Evolutionary conservation across 2,329 filamentous ascomycete species (phyloP).

Genomic region (Penicillium concentricum): DNA sequence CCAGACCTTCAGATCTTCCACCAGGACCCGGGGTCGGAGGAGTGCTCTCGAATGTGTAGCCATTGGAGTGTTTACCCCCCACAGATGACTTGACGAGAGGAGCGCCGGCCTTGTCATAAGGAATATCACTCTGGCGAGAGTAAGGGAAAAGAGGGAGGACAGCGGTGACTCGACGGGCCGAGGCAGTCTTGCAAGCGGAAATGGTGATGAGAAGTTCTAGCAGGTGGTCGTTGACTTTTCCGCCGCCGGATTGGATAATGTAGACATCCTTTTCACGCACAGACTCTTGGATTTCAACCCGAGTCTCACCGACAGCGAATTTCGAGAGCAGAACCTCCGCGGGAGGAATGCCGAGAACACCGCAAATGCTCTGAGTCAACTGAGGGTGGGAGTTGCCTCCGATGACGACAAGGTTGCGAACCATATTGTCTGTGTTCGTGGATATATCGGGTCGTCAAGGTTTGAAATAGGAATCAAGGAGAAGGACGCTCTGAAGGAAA

Average conservation of each 20-base stretch:
- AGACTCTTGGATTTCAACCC: constrained; percentile 93
- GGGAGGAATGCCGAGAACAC: constrained; percentile 79
- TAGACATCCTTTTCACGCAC: constrained; percentile 98
- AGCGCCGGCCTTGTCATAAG: constrained; percentile 93
- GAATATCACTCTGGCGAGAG: constrained; percentile 91
- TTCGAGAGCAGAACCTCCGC: constrained; percentile 83
- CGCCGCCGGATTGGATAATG: constrained; percentile 92
- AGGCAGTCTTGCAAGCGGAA: constrained; percentile 94
- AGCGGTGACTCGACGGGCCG: constrained; percentile 87
- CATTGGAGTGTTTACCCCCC: constrained; percentile 47
- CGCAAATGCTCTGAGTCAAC: constrained; percentile 83
- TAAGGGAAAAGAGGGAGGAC: constrained; percentile 96
- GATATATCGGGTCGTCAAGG: constrained; percentile 3
- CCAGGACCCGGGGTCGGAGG: constrained; percentile 80
- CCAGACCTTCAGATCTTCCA: constrained; percentile 64
- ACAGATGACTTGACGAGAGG: constrained; percentile 71
- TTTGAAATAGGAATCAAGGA: constrained; percentile 16
- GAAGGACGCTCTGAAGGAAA: constrained; percentile 23
- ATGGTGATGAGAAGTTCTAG: constrained; percentile 98
- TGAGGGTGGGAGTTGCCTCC: constrained; percentile 90
- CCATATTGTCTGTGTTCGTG: constrained; percentile 58
- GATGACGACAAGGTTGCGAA: constrained; percentile 91
- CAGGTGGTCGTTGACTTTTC: constrained; percentile 91
- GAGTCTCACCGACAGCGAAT: constrained; percentile 92
- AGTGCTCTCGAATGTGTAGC: constrained; percentile 85